phyloP scores from a whole-genome alignment of 2,329 filamentous ascomycete species.

The Mycocentrospora acerina region DNA sequence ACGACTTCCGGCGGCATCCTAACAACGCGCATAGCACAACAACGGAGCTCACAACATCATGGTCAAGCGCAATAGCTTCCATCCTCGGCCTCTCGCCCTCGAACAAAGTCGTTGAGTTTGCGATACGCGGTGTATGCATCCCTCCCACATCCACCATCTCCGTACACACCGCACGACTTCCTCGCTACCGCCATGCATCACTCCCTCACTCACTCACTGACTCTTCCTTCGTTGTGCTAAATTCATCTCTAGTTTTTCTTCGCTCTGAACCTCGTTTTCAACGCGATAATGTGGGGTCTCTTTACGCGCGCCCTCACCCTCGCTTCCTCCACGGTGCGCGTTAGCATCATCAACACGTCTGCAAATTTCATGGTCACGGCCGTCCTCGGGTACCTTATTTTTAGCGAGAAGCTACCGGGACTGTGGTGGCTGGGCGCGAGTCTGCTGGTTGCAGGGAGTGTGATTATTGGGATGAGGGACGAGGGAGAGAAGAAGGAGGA shows the following conservation, averaged over 20 bases:
- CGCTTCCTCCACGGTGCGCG: conserved; percentile 74
- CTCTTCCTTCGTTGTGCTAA: too few species aligned
- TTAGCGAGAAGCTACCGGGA: conserved; percentile 69
- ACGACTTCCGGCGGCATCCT: conserved; percentile 7
- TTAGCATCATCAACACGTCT: conserved; percentile 79
- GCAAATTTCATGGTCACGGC: conserved; percentile 80
- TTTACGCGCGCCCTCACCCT: conserved; percentile 77
- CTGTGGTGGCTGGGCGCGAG: conserved; percentile 77
- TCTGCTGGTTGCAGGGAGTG: conserved; percentile 72
- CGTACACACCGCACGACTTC: not conserved
- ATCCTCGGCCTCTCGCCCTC: conserved; percentile 49
- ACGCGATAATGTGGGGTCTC: conserved; percentile 80
- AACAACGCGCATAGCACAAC: conserved; percentile 53
- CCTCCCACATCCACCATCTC: not conserved
- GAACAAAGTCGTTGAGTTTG: conserved; percentile 52
- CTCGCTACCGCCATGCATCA: conserved; percentile 1
- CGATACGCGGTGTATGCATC: conserved; percentile 53
- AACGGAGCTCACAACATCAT: conserved; percentile 58
- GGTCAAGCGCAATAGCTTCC: conserved; percentile 52
- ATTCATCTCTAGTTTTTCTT: conserved; percentile 84
- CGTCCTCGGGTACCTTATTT: conserved; percentile 68
- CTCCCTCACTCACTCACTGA: too few species aligned
- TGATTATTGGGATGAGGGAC: conserved; percentile 73
- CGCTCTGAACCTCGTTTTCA: conserved; percentile 71
- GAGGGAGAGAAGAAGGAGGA: conserved; percentile 46